Evolutionary conservation across 192 early-diverging fungal species (phyloP).

Genomic region (Paraglomus occultum): DNA sequence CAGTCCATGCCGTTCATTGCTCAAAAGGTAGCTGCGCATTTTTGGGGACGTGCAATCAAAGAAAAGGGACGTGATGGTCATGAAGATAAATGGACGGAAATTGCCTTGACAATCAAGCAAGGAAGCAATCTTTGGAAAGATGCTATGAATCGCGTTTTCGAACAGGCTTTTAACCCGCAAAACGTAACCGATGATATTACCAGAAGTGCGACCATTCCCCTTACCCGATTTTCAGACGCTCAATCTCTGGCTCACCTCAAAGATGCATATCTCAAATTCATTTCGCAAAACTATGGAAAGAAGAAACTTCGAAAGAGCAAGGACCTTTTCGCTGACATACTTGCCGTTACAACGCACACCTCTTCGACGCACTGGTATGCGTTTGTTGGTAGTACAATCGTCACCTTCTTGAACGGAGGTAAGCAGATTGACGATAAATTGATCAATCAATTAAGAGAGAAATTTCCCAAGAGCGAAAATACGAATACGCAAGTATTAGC

Average conservation of each 20-base stretch:
- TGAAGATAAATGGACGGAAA: conserved; percentile 27
- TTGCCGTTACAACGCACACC: not conserved
- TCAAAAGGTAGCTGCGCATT: conserved; percentile 7
- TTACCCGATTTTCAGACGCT: conserved; percentile 4
- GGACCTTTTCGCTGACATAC: conserved; percentile 10
- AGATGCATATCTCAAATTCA: conserved; percentile 21
- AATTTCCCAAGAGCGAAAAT: not conserved
- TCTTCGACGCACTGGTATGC: conserved; percentile 30
- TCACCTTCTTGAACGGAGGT: not conserved
- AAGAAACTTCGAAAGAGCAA: conserved; percentile 2
- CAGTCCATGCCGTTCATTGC: conserved; percentile 18
- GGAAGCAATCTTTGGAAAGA: conserved; percentile 16
- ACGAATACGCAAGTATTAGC: conserved; percentile 21
- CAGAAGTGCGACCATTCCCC: conserved; percentile 16
- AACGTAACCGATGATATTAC: not conserved
- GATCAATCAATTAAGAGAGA: conserved; percentile 9
- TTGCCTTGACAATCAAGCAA: conserved; percentile 3
- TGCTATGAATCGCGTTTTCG: not conserved
- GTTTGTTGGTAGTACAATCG: conserved; percentile 22
- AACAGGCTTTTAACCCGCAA: not conserved
- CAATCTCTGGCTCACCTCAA: conserved; percentile 18
- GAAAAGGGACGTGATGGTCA: not conserved
- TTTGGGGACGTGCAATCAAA: conserved; percentile 21
- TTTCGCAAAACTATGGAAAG: conserved; percentile 9
- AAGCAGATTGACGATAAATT: conserved; percentile 4